These are phyloP conservation scores for Penicillium lividum DNA, from an alignment of 495 filamentous ascomycete species.

Conservation along the genomic window DNA sequence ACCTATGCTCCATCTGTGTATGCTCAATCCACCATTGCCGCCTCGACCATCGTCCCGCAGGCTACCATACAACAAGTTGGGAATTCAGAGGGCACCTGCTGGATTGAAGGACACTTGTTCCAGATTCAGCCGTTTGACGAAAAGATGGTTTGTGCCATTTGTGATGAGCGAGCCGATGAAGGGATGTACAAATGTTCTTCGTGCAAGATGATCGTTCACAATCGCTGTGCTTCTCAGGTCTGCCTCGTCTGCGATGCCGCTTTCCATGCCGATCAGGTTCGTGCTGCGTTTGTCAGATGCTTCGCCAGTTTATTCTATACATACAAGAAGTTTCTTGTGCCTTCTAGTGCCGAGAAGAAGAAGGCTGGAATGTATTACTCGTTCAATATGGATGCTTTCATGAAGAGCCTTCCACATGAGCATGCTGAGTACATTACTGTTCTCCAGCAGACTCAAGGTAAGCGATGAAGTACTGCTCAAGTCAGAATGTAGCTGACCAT, in stretches of 20 bases:
- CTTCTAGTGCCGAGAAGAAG: slow-evolving; percentile 79
- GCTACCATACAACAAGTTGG: slow-evolving; percentile 79
- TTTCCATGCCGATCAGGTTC: slow-evolving; percentile 86
- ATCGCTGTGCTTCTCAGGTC: slow-evolving; percentile 76
- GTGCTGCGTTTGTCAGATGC: slow-evolving; percentile 91
- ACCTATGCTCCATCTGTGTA: slow-evolving; percentile 95
- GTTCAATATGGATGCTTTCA: slow-evolving; percentile 93
- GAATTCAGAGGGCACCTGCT: slow-evolving; percentile 82
- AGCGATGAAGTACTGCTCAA: slow-evolving; percentile 16
- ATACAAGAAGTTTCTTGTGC: slow-evolving; percentile 80
- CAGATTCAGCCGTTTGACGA: slow-evolving; percentile 69
- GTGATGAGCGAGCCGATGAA: slow-evolving; percentile 87
- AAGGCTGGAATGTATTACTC: slow-evolving; percentile 82
- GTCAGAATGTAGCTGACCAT: slow-evolving; percentile 1
- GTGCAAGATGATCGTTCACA: slow-evolving; percentile 76
- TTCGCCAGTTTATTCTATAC: slow-evolving; percentile 95
- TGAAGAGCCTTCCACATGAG: slow-evolving; percentile 86
- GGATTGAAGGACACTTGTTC: slow-evolving; percentile 94
- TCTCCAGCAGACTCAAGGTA: slow-evolving; percentile 92
- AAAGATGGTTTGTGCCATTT: slow-evolving; percentile 74
- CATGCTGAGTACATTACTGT: slow-evolving; percentile 85
- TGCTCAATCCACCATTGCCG: slow-evolving; percentile 93
- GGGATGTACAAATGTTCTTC: slow-evolving; percentile 83
- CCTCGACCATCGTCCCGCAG: slow-evolving; percentile 96
- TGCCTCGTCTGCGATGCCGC: slow-evolving; percentile 86